Evolutionary conservation across 306 rosid species (phyloP).

Genomic region (Boehmeria nivea): DNA sequence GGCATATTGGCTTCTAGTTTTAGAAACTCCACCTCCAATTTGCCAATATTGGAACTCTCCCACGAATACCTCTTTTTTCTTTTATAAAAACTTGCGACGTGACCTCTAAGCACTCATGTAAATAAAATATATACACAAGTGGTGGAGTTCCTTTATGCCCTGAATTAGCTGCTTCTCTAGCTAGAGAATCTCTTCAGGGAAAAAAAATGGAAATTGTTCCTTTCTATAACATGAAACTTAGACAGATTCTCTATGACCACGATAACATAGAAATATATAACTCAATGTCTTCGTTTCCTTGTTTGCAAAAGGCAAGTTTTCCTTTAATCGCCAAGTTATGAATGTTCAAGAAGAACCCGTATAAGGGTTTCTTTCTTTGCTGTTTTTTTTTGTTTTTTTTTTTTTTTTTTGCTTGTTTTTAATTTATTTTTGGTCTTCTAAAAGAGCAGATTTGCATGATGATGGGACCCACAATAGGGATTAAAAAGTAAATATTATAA

Average conservation of each 20-base stretch:
- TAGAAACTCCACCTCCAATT: constrained; percentile 16
- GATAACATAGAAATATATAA: not conserved
- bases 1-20: constrained; percentile 17
- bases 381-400: not conserved
- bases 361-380: not conserved
- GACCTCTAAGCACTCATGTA: constrained; percentile 17
- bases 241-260: constrained; percentile 17
- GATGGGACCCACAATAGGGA: constrained; percentile 4
- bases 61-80: not conserved
- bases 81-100: constrained; percentile 1
- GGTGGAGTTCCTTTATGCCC: constrained; percentile 39
- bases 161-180: constrained; percentile 9
- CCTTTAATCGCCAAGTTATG: not conserved
- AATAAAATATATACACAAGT: not conserved
- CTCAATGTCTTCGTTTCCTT: constrained; percentile 23
- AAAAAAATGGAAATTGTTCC: constrained; percentile 6
- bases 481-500: too few relatives aligned
- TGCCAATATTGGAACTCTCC: constrained; percentile 25
- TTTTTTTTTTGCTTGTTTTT: not conserved
- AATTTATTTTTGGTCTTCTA: too few relatives aligned
- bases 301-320: constrained; percentile 27
- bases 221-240: constrained; percentile 10
- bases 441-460: too few relatives aligned
- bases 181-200: constrained; percentile 14
- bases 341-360: constrained; percentile 19